These are phyloP conservation scores for Acanthamoeba castellanii DNA, from an alignment of 208 protist genomes.

Conservation along the genomic window DNA sequence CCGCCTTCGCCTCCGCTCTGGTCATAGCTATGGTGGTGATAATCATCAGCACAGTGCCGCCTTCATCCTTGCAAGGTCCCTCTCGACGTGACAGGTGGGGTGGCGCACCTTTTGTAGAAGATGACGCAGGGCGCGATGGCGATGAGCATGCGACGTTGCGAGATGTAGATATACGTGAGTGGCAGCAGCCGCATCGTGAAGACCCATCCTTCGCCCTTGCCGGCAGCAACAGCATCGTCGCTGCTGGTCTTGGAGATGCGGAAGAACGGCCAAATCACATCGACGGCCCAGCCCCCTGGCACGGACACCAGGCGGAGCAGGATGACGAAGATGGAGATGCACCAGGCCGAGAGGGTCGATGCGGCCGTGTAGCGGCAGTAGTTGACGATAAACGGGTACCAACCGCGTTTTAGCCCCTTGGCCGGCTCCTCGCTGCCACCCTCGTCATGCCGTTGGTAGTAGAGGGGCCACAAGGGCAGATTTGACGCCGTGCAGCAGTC, in stretches of 20 bases:
- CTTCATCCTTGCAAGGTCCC: no score
- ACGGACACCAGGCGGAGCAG: neutral
- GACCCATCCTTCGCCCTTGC: neutral
- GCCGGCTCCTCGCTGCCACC: neutral
- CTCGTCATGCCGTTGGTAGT: neutral
- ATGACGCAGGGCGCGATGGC: neutral
- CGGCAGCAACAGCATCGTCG: neutral
- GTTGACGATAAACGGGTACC: conserved; percentile 2
- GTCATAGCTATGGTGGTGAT: neutral
- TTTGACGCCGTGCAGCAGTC: conserved; percentile 29
- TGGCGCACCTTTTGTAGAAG: conserved; percentile 39
- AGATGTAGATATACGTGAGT: neutral
- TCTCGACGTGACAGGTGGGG: no score
- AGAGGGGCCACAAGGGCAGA: neutral
- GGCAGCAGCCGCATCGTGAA: neutral
- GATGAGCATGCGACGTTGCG: neutral
- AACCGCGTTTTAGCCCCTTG: neutral
- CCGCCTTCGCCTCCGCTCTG: neutral
- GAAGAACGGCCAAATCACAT: conserved; percentile 17
- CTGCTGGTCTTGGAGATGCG: neutral
- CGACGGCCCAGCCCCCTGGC: neutral
- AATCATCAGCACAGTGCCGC: neutral
- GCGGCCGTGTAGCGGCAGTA: neutral
- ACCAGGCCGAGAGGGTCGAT: neutral
- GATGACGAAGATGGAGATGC: neutral